Conservation (phyloP, 1,284 basidiomycete species). For the Phellinidium pouzarii region DNA sequence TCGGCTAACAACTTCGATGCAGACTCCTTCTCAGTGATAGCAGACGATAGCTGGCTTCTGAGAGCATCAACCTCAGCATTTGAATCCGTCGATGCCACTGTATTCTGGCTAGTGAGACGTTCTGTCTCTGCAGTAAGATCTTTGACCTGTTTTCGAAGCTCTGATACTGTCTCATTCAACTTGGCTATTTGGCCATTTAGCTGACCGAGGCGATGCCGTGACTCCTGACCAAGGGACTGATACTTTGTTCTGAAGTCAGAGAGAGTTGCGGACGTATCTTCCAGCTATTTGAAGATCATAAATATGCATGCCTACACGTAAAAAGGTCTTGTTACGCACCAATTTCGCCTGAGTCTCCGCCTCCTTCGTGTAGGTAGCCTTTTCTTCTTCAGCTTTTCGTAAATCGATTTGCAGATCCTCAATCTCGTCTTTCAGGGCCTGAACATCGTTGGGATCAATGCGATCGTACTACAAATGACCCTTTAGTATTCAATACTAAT, state of each 20-base stretch:
- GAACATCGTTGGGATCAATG: conserved; percentile 82
- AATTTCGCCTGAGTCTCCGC: conserved; percentile 30
- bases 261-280: conserved; percentile 25
- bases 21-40: conserved; percentile 37
- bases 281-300: conserved; percentile 24
- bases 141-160: conserved; percentile 26
- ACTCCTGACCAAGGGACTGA: conserved; percentile 24
- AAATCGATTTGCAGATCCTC: conserved; percentile 38
- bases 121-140: conserved; percentile 30
- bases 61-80: conserved; percentile 23
- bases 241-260: conserved; percentile 29
- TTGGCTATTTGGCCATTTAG: conserved; percentile 32
- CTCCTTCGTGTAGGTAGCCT: conserved; percentile 27
- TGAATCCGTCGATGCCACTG: conserved; percentile 20
- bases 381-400: conserved; percentile 28
- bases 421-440: conserved; percentile 71
- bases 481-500: not conserved
- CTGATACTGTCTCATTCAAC: conserved; percentile 27
- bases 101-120: conserved; percentile 25
- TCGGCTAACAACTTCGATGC: conserved; percentile 36
- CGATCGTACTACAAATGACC: conserved; percentile 65
- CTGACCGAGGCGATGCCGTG: conserved; percentile 28
- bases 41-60: conserved; percentile 31
- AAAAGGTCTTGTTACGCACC: conserved; percentile 30
- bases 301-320: not conserved